phyloP scores from a whole-genome alignment of 2,329 filamentous ascomycete genomes.

The Fusarium armeniacum region DNA sequence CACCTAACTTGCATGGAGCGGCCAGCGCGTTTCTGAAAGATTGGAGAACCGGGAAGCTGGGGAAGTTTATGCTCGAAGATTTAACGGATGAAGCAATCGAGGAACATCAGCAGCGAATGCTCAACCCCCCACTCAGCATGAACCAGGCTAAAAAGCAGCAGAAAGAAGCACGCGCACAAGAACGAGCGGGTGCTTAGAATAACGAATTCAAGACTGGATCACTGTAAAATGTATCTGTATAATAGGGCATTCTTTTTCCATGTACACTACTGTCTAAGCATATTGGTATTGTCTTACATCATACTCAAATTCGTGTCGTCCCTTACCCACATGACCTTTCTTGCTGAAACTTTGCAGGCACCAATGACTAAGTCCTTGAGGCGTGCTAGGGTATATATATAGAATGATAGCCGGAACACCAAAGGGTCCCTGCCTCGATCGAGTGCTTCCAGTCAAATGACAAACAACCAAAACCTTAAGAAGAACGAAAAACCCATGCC shows the following conservation, averaged over 20 bases:
- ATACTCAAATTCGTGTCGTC: constrained; percentile 23
- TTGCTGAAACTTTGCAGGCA: constrained; percentile 31
- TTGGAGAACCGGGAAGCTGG: constrained; percentile 84
- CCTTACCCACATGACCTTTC: constrained; percentile 23
- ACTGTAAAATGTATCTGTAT: constrained; percentile 33
- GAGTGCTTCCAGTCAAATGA: constrained; percentile 24
- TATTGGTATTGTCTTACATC: constrained; percentile 32
- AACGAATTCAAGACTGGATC: constrained; percentile 20
- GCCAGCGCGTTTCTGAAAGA: constrained; percentile 85
- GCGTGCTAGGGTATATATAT: constrained; percentile 42
- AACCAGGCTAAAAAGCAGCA: constrained; percentile 77
- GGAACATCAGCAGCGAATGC: constrained; percentile 62
- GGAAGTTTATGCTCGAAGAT: constrained; percentile 83
- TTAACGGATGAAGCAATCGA: constrained; percentile 71
- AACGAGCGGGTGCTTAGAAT: constrained; percentile 52
- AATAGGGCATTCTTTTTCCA: constrained; percentile 20
- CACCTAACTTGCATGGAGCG: constrained; percentile 77
- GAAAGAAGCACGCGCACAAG: constrained; percentile 69
- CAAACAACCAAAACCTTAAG: constrained; percentile 24
- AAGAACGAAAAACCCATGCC: constrained; percentile 32
- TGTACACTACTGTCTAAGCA: constrained; percentile 41
- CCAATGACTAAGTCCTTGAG: constrained; percentile 27
- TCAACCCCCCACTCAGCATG: constrained; percentile 69
- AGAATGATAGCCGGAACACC: constrained; percentile 31
- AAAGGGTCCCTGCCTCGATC: constrained; percentile 15